Evolutionary conservation across 495 filamentous ascomycete genomes (phyloP).

Genomic region (Parachaetomium inaequale): DNA sequence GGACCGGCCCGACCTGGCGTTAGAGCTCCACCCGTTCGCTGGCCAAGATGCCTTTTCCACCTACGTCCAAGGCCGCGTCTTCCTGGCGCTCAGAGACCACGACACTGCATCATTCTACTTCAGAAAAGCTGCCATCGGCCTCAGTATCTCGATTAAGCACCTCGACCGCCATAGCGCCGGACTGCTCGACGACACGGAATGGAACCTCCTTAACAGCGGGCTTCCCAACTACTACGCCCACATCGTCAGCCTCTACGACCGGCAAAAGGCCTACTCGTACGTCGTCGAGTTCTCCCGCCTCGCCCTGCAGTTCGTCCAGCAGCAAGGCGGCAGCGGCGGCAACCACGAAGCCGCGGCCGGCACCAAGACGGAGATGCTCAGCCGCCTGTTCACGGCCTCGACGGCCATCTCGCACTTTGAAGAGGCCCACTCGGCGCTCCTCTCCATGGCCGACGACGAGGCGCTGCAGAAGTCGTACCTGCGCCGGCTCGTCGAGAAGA

Average conservation of each 20-base stretch:
- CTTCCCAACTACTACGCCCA: constrained; percentile 83
- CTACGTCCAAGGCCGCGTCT: constrained; percentile 81
- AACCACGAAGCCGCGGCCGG: constrained; percentile 33
- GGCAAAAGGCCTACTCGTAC: constrained; percentile 66
- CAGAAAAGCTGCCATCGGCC: constrained; percentile 73
- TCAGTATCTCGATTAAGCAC: constrained; percentile 50
- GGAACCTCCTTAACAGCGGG: constrained; percentile 69
- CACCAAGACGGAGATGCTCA: constrained; percentile 64
- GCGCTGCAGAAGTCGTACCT: constrained; percentile 63
- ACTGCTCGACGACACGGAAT: constrained; percentile 68
- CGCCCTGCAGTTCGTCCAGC: constrained; percentile 60
- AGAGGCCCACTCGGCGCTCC: constrained; percentile 75
- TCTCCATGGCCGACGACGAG: constrained; percentile 66
- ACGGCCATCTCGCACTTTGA: constrained; percentile 73
- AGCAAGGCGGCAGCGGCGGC: constrained; percentile 6
- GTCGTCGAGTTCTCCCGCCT: constrained; percentile 81
- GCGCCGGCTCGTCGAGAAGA: constrained; percentile 62
- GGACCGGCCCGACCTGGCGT: constrained; percentile 66
- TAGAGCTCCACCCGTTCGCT: constrained; percentile 68
- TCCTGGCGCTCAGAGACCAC: constrained; percentile 67
- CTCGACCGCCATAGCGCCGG: constrained; percentile 48
- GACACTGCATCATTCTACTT: constrained; percentile 72
- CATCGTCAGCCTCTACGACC: constrained; percentile 76
- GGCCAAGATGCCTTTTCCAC: constrained; percentile 66
- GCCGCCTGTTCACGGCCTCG: constrained; percentile 76